phyloP scores from a whole-genome alignment of 2,329 filamentous ascomycete genomes.

The Clonostachys sp. region DNA sequence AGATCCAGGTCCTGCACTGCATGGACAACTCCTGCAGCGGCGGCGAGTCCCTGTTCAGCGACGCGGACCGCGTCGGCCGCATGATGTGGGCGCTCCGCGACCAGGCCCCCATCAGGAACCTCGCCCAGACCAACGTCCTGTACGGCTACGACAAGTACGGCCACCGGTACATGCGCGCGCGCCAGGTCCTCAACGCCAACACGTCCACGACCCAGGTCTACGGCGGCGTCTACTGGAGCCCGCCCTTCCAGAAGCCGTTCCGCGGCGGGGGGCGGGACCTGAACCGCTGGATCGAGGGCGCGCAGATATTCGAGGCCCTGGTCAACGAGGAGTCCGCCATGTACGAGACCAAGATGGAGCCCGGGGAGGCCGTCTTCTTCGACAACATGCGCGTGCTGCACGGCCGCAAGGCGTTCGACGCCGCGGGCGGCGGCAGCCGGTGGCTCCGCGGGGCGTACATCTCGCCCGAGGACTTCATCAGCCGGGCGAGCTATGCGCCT shows the following conservation, averaged over 20 bases:
- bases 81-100: constrained; percentile 17
- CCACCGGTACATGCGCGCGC: constrained; percentile 50
- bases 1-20: constrained; percentile 85
- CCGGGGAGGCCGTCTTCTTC: constrained; percentile 91
- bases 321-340: constrained; percentile 56
- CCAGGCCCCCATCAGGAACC: constrained; percentile 15
- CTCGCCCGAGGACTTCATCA: constrained; percentile 42
- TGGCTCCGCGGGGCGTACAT: constrained; percentile 89
- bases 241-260: constrained; percentile 69
- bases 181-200: constrained; percentile 3
- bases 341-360: constrained; percentile 67
- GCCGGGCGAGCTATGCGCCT: constrained; percentile 23
- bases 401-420: constrained; percentile 72
- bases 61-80: constrained; percentile 60
- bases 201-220: constrained; percentile 9
- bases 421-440: constrained; percentile 54
- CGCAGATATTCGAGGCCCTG: constrained; percentile 49
- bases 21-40: constrained; percentile 74
- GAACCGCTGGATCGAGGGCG: constrained; percentile 40
- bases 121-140: constrained; percentile 28
- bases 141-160: constrained; percentile 69
- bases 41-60: constrained; percentile 82
- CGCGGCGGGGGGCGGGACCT: constrained; percentile 11
- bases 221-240: constrained; percentile 56
- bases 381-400: constrained; percentile 85